phyloP scores from a whole-genome alignment of 495 filamentous ascomycete genomes.

The Choiromyces venosus region DNA sequence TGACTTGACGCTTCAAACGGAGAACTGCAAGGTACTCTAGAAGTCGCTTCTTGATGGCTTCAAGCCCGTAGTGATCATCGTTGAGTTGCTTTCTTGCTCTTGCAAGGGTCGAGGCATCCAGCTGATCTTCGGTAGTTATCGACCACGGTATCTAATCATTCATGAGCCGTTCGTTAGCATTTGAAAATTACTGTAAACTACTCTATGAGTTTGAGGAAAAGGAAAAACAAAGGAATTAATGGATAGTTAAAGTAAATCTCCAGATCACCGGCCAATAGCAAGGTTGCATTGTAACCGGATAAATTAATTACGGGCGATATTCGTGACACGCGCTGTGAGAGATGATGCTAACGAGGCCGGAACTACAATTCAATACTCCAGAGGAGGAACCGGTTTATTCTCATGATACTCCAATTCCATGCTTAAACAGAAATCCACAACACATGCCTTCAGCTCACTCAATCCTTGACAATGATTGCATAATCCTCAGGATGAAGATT shows the following conservation, averaged over 20 bases:
- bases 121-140: conserved; percentile 74
- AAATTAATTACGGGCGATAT: not conserved
- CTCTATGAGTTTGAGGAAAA: not conserved
- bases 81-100: conserved; percentile 84
- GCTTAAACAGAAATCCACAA: not conserved
- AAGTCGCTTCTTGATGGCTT: conserved; percentile 95
- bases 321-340: not conserved
- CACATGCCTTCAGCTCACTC: not conserved
- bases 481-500: not conserved
- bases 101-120: conserved; percentile 73
- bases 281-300: not conserved
- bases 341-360: not conserved
- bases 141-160: conserved; percentile 70
- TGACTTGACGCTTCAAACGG: conserved; percentile 84
- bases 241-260: not conserved
- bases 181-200: not conserved
- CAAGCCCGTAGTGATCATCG: conserved; percentile 91
- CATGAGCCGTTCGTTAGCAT: conserved; percentile 18
- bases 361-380: not conserved
- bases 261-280: not conserved
- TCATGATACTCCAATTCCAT: not conserved
- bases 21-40: conserved; percentile 95
- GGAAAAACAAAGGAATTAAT: not conserved
- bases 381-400: not conserved
- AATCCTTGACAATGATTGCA: not conserved